Evolutionary conservation across 2,329 filamentous ascomycete genomes (phyloP).

Genomic region (Hypoxylon sp.): DNA sequence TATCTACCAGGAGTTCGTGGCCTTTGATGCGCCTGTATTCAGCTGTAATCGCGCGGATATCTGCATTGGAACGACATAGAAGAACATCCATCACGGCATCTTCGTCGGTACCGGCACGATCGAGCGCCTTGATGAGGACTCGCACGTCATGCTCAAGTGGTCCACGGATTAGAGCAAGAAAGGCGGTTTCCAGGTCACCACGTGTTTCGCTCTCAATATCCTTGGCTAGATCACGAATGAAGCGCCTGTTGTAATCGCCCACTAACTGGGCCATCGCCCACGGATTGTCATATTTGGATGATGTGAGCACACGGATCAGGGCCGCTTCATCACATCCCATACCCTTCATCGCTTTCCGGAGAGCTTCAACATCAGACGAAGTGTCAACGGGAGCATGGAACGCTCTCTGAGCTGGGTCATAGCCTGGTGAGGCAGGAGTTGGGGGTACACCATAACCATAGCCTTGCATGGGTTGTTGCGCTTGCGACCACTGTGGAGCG

Average conservation of each 20-base stretch:
- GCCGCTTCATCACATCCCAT: slow-evolving; percentile 55
- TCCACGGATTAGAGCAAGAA: slow-evolving; percentile 53
- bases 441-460: slow-evolving; percentile 35
- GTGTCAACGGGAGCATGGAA: slow-evolving; percentile 51
- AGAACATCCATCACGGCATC: slow-evolving; percentile 56
- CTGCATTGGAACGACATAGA: slow-evolving; percentile 56
- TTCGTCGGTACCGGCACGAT: slow-evolving; percentile 54
- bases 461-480: slow-evolving; percentile 15
- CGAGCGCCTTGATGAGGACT: slow-evolving; percentile 52
- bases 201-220: slow-evolving; percentile 56
- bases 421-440: slow-evolving; percentile 35
- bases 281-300: slow-evolving; percentile 53
- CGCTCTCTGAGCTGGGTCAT: slow-evolving; percentile 33
- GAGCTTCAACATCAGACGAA: slow-evolving; percentile 49
- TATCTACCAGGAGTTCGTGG: slow-evolving; percentile 52
- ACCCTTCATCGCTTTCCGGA: slow-evolving; percentile 57
- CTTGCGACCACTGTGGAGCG: slow-evolving; percentile 25
- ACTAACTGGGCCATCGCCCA: slow-evolving; percentile 55
- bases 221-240: slow-evolving; percentile 54
- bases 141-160: slow-evolving; percentile 55
- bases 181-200: slow-evolving; percentile 51
- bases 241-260: slow-evolving; percentile 54
- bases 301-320: slow-evolving; percentile 52
- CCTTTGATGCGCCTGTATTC: slow-evolving; percentile 52
- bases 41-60: slow-evolving; percentile 53